Evolutionary conservation across 371 early-diverging fungal species (phyloP).

Genomic region (Parasitella parasitica): DNA sequence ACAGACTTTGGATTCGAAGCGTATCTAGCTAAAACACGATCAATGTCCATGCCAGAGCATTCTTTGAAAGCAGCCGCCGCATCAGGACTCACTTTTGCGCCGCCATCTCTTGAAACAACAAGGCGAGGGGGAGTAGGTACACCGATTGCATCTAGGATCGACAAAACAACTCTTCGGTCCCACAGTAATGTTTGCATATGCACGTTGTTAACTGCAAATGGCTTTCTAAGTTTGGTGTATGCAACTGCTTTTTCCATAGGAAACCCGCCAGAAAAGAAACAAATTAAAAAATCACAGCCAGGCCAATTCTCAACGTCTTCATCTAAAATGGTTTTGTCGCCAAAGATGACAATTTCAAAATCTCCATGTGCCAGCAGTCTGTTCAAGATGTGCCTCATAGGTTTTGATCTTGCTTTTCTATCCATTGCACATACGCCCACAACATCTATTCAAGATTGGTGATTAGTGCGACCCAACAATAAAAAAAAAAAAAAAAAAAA

Average conservation of each 20-base stretch:
- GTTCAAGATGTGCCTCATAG: slow-evolving; percentile 94
- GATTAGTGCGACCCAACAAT: too few relatives aligned
- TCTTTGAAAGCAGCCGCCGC: slow-evolving; percentile 41
- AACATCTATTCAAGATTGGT: slow-evolving; percentile 46
- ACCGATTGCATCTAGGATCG: slow-evolving; percentile 78
- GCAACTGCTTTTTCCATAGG: slow-evolving; percentile 92
- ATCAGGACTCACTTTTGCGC: slow-evolving; percentile 50
- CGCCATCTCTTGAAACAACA: slow-evolving; percentile 74
- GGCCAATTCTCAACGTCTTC: slow-evolving; percentile 96
- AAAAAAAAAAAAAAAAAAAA: too few relatives aligned
- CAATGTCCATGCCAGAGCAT: slow-evolving; percentile 54
- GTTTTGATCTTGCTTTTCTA: slow-evolving; percentile 92
- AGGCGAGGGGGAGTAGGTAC: slow-evolving; percentile 90
- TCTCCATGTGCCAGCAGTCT: slow-evolving; percentile 72
- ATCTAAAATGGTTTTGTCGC: slow-evolving; percentile 95
- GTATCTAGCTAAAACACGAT: slow-evolving; percentile 30
- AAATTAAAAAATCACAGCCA: slow-evolving; percentile 92
- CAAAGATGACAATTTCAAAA: slow-evolving; percentile 90
- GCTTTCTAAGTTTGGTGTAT: slow-evolving; percentile 81
- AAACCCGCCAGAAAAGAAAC: slow-evolving; percentile 95
- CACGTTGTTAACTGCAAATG: slow-evolving; percentile 91
- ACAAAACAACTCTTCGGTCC: slow-evolving; percentile 91
- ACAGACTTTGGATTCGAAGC: slow-evolving; percentile 20
- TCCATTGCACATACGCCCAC: slow-evolving; percentile 95
- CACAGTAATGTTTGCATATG: slow-evolving; percentile 88